phyloP scores from a whole-genome alignment of 2,329 filamentous ascomycete species.

The Coniochaeta sp. region DNA sequence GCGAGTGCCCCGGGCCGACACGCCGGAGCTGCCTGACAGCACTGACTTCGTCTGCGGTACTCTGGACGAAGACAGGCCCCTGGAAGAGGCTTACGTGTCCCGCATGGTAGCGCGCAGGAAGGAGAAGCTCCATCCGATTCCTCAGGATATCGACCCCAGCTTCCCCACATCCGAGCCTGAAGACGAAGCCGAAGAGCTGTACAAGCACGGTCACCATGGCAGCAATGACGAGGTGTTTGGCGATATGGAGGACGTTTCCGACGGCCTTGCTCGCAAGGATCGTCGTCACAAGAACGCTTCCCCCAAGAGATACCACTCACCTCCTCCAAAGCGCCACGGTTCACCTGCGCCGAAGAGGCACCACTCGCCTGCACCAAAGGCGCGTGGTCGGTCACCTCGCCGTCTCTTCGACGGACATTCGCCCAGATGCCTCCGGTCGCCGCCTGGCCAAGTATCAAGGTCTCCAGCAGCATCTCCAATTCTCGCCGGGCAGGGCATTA shows the following conservation, averaged over 20 bases:
- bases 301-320: slow-evolving; percentile 55
- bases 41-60: slow-evolving; percentile 99
- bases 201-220: slow-evolving; percentile 48
- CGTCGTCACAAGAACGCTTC: slow-evolving; percentile 34
- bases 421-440: slow-evolving; percentile 64
- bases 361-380: slow-evolving; percentile 44
- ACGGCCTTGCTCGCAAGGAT: slow-evolving; percentile 46
- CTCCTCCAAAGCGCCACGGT: slow-evolving; percentile 40
- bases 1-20: slow-evolving; percentile 43
- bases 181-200: slow-evolving; percentile 67
- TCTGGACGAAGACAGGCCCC: slow-evolving; percentile 84
- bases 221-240: slow-evolving; percentile 67
- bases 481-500: slow-evolving; percentile 29
- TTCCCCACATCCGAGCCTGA: slow-evolving; percentile 94
- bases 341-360: slow-evolving; percentile 44
- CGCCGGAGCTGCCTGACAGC: slow-evolving; percentile 86
- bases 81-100: slow-evolving; percentile 90
- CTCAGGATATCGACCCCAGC: slow-evolving; percentile 97
- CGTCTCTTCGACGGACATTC: slow-evolving; percentile 61
- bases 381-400: slow-evolving; percentile 46
- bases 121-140: slow-evolving; percentile 72
- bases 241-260: slow-evolving; percentile 58
- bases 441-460: slow-evolving; percentile 47
- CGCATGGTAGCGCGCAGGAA: slow-evolving; percentile 75
- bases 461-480: slow-evolving; percentile 42